phyloP scores from a whole-genome alignment of 345 rosid species.

The Linum tenue region DNA sequence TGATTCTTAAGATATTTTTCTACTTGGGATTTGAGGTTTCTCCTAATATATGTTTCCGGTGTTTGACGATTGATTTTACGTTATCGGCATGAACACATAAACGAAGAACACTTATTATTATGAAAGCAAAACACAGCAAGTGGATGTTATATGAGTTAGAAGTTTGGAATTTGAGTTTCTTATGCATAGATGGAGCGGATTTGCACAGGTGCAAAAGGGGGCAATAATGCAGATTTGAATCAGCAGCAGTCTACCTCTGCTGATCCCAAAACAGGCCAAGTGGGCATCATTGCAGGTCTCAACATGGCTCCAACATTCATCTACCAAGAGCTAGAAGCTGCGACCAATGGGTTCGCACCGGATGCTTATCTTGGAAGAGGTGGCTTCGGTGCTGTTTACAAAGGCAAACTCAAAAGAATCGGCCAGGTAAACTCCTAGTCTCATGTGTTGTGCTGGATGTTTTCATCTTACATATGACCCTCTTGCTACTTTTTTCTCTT shows the following conservation, averaged over 20 bases:
- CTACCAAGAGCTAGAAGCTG: conserved; percentile 1
- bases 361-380: conserved; percentile 1
- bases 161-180: not conserved
- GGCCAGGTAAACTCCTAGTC: not conserved
- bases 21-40: too few species aligned
- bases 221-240: not conserved
- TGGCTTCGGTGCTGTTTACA: not conserved
- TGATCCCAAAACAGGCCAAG: not conserved
- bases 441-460: not conserved
- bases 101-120: too few species aligned
- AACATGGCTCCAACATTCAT: conserved; percentile 1
- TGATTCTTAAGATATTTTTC: too few species aligned
- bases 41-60: too few species aligned
- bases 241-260: not conserved
- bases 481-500: not conserved
- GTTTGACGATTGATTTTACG: too few species aligned
- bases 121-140: too few species aligned
- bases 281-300: not conserved
- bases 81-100: too few species aligned
- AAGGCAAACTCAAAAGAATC: not conserved
- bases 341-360: not conserved
- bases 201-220: too few species aligned
- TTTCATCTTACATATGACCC: not conserved
- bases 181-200: not conserved
- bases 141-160: too few species aligned